Evolutionary conservation across 768 basidiomycete genomes (phyloP).

Genomic region (Strobilomyces echinocephalus): DNA sequence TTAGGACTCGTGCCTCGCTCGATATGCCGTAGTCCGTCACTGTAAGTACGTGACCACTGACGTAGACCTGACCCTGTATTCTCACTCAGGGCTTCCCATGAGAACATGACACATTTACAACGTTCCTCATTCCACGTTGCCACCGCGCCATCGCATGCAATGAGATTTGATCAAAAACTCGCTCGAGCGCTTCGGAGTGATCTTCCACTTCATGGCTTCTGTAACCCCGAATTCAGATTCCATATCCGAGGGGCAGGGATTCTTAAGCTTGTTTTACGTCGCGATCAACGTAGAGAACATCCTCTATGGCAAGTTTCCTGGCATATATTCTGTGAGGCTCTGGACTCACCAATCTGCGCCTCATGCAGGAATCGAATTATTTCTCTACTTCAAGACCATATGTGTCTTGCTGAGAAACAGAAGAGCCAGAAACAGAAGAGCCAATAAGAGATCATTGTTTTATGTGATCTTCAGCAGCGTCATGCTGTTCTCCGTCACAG

Average conservation of each 20-base stretch:
- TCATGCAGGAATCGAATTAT: slow-evolving; percentile 17
- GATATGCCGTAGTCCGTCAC: too few relatives aligned
- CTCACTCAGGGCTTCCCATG: too few relatives aligned
- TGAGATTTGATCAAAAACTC: background rate
- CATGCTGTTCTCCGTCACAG: slow-evolving; percentile 28
- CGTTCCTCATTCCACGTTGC: too few relatives aligned
- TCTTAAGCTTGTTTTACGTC: slow-evolving; percentile 14
- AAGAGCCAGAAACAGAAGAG: background rate
- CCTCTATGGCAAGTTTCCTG: slow-evolving; percentile 16
- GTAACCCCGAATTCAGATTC: background rate
- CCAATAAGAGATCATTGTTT: background rate
- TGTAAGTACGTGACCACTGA: too few relatives aligned
- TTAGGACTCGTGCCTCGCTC: too few relatives aligned
- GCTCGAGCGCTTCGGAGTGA: too few relatives aligned
- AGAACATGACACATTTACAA: too few relatives aligned
- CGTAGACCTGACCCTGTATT: too few relatives aligned
- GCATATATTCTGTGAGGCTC: background rate
- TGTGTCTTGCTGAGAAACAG: slow-evolving; percentile 6
- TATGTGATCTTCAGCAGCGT: slow-evolving; percentile 10
- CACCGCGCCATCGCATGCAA: too few relatives aligned
- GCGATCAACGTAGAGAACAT: slow-evolving; percentile 15
- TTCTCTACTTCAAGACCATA: slow-evolving; percentile 23
- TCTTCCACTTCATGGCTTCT: background rate
- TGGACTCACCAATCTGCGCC: background rate
- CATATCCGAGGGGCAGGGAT: background rate